Base-by-base conservation (phyloP, 768 basidiomycete species). In the Mycena galopus region DNA sequence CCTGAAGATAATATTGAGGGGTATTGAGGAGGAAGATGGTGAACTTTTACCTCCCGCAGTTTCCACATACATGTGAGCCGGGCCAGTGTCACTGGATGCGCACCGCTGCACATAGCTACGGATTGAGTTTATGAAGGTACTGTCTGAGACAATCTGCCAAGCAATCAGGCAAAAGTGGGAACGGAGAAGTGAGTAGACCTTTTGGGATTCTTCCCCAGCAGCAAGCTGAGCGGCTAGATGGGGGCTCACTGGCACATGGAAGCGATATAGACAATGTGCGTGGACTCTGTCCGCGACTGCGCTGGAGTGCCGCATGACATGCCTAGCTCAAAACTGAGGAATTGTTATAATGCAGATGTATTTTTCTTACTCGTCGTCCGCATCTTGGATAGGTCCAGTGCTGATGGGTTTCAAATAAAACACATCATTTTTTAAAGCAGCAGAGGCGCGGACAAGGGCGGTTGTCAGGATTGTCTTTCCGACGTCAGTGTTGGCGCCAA, bases 401-500 rank as follows among this genome's bases (percentile, higher is more conserved):
- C 96, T 97, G 71, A 98, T 91, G 0, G 97, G 97, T 78, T 99
- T 99, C 65, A 95, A 83, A 73, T 95, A 95, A 75, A 89, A 90
- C 0, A 91, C 91, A 42, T 82, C 78, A 3, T 85, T 84, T 29
- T 85, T 84, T 65, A 80, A 83, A 2, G 86, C 79, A 0, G 91
- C 91, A n/a, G 94, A 94, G 0, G 94, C 92, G 39, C 94, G 88
- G 53, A 92, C 89, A 39, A 99, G 90, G 1, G 95, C 95, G 2
- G 96, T 90, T 1, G 95, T 93, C 65, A 98, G 84, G 69, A 98
- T 88, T 0, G 97, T 98, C 83, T 99, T 98, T 30, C 97, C 97
- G 60, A 98, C 96, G 81, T 96, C 92, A 2, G 97, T 99, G 82
- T 97, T 98, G 1, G 97, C 96, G 35, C 97, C 97, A 78, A 98